These are phyloP conservation scores for Ammopiptanthus mongolicus DNA, from an alignment of 306 rosid species.

Conservation along the genomic window DNA sequence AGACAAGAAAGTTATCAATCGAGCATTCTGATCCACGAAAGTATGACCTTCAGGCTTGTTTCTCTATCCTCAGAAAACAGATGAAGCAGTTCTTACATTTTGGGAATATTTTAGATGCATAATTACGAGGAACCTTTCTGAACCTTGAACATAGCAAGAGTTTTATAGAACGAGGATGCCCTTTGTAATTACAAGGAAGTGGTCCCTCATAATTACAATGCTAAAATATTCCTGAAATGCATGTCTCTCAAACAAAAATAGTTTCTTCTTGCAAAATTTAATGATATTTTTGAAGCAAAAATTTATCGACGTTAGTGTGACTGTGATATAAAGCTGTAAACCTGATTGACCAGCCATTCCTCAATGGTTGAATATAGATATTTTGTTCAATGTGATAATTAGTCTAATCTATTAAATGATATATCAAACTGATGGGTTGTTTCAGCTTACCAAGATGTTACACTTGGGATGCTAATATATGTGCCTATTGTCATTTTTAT, in stretches of 20 bases:
- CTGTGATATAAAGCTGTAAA: not conserved
- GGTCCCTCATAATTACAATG: not conserved
- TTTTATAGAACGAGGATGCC: not conserved
- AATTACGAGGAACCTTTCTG: not conserved
- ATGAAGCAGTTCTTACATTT: not conserved
- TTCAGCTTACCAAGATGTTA: conserved; percentile 1
- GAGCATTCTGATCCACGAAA: conserved; percentile 75
- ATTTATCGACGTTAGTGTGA: not conserved
- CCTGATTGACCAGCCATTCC: not conserved
- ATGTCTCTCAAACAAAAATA: not conserved
- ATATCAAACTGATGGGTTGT: not conserved
- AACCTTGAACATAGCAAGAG: no score
- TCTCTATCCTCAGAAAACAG: not conserved
- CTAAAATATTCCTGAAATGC: not conserved
- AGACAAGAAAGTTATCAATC: conserved; percentile 71
- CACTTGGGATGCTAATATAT: not conserved
- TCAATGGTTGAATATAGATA: not conserved
- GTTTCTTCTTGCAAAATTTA: not conserved
- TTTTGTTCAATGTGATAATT: not conserved
- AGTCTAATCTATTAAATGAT: not conserved
- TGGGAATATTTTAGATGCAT: not conserved
- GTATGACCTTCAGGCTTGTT: conserved; percentile 35
- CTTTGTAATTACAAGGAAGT: not conserved
- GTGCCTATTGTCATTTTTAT: not conserved
- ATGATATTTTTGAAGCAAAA: not conserved